Conservation (phyloP, 495 filamentous ascomycete species). For the Penicillium parvum region DNA sequence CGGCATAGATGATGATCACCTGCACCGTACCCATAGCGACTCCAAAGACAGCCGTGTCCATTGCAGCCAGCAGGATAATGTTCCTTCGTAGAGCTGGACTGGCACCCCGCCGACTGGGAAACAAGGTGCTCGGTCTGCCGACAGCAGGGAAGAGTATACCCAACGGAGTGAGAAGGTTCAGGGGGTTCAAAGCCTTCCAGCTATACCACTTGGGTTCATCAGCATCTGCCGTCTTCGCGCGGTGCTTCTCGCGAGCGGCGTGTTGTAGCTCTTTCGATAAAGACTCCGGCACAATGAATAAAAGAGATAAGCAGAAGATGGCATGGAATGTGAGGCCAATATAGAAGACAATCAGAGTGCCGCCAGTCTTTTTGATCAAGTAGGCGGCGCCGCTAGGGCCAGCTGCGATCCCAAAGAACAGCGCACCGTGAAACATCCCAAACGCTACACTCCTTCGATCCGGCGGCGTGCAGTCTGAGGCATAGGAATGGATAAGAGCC, state of each 20-base stretch:
- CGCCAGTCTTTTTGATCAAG: conserved; percentile 64
- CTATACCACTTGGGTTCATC: conserved; percentile 15
- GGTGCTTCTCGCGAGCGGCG: conserved; percentile 63
- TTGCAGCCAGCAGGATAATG: conserved; percentile 68
- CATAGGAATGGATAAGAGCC: conserved; percentile 79
- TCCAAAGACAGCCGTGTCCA: conserved; percentile 75
- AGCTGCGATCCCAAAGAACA: conserved; percentile 81
- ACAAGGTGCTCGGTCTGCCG: conserved; percentile 48
- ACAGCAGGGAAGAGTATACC: conserved; percentile 73
- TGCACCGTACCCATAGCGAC: conserved; percentile 76
- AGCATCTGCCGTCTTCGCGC: conserved; percentile 15
- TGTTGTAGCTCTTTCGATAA: conserved; percentile 63
- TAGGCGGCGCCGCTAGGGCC: conserved; percentile 78
- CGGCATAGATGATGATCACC: conserved; percentile 74
- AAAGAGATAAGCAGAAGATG: conserved; percentile 63
- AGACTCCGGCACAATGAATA: conserved; percentile 75
- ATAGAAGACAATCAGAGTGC: conserved; percentile 72
- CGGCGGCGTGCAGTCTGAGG: conserved; percentile 79
- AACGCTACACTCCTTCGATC: conserved; percentile 78
- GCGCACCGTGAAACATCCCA: conserved; percentile 79
- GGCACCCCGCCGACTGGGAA: conserved; percentile 60
- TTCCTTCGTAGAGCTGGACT: conserved; percentile 65
- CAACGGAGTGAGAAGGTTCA: conserved; percentile 69
- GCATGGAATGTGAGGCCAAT: conserved; percentile 64
- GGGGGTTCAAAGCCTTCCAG: conserved; percentile 32